These are phyloP conservation scores for Opeltia flavorubescens DNA, from an alignment of 495 filamentous ascomycete genomes.

Conservation along the genomic window DNA sequence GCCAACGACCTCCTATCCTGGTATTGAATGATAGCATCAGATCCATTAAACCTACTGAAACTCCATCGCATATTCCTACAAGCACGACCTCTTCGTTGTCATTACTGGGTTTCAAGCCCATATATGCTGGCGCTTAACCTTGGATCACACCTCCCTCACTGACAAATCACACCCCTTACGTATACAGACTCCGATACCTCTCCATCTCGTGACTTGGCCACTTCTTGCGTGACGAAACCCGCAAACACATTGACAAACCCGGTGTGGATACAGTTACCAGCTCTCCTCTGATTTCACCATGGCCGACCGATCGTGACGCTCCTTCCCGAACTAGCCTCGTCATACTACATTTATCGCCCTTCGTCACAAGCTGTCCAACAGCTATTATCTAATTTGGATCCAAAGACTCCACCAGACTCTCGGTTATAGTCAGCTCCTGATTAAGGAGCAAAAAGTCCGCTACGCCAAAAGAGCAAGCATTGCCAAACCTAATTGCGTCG, in stretches of 20 bases:
- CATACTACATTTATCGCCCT: too few relatives aligned
- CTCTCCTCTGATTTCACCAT: background rate
- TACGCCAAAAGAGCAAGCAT: too few relatives aligned
- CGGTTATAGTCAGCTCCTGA: background rate
- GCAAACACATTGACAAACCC: too few relatives aligned
- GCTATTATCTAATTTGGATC: background rate
- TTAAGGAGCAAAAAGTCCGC: too few relatives aligned
- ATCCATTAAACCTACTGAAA: background rate
- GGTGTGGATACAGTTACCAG: too few relatives aligned
- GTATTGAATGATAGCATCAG: background rate
- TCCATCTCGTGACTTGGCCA: too few relatives aligned
- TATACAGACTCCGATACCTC: too few relatives aligned
- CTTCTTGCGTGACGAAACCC: too few relatives aligned
- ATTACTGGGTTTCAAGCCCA: too few relatives aligned
- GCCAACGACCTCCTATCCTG: background rate
- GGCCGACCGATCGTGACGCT: background rate
- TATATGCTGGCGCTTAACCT: background rate
- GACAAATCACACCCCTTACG: slow-evolving; percentile 4
- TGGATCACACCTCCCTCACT: background rate
- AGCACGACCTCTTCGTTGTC: background rate
- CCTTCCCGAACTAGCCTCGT: background rate
- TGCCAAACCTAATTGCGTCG: too few relatives aligned
- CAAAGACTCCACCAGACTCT: background rate
- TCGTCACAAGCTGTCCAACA: too few relatives aligned
- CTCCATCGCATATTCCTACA: background rate